Base-by-base conservation (phyloP, 345 rosid genomes). In the Sisymbrium altissimum region DNA sequence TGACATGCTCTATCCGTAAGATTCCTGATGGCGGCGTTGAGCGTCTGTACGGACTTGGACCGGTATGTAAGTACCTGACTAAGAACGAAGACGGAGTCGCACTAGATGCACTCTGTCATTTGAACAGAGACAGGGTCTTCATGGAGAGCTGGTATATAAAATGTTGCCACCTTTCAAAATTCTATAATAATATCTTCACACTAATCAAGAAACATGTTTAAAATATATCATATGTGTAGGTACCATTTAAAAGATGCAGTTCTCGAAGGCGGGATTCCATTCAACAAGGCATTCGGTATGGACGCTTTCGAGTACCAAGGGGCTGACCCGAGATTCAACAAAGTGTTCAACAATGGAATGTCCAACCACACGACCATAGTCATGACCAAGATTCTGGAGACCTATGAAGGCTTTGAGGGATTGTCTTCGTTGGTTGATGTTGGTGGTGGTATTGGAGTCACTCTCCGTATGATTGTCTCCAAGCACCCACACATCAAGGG, bases 401-500 rank as follows among this genome's bases (percentile, higher is more conserved):
- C 60, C 0, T 90, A 90, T 82, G 72, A 78, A 4, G 97, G 97
- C 23, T 93, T 88, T 33, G 83, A 88, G 36, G 85, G 84, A 13
- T 83, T 92, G 12, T 45, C 57, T 7, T 73, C 90, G 0, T 39
- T 90, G 50, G 96, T 90, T 0, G 97, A 93, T 77, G 96, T 93
- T 5, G 92, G 98, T 7, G 93, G 98, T 7, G 96, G 96, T 25
- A 87, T 74, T 21, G 96, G 97, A 15, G 88, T 92, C 43, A 80
- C 85, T 9, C 76, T 88, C 15, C 77, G 63, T 78, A 84, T 85
- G 84, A 90, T 90, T 46, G 76, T 90, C 27, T 75, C 96, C 29
- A 86, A 84, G 70, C 70, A 87, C 71, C 93, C 90, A 9, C 67
- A 83, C 0, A 82, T 88, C 5, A 87, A 87, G 64, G 96, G 92